Conservation (phyloP, 306 rosid genomes). For the Cucurbita ficifolia region DNA sequence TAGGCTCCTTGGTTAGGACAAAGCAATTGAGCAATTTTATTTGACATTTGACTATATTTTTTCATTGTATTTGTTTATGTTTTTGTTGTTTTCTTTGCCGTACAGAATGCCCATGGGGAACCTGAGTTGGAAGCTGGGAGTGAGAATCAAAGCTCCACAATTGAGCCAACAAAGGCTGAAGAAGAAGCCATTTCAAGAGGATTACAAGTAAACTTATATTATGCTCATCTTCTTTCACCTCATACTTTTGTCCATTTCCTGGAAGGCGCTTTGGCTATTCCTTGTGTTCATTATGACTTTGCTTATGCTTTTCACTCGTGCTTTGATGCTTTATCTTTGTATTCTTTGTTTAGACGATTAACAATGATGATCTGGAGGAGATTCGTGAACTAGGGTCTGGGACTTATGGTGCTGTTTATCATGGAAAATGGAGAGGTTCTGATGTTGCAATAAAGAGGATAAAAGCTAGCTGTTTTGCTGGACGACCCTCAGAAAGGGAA, state of each 20-base stretch:
- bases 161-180: conserved; percentile 95
- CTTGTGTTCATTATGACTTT: neutral
- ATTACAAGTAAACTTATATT: conserved; percentile 51
- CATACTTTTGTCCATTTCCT: neutral
- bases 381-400: conserved; percentile 95
- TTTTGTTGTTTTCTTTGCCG: conserved; percentile 15
- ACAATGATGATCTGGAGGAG: conserved; percentile 90
- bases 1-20: conserved; percentile 45
- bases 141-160: conserved; percentile 46
- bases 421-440: conserved; percentile 99
- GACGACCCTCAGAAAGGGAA: conserved; percentile 92
- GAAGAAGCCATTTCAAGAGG: conserved; percentile 89
- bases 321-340: conserved; percentile 1
- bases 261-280: neutral
- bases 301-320: conserved; percentile 4
- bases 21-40: conserved; percentile 5
- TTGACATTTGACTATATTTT: conserved; percentile 1
- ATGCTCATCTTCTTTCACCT: conserved; percentile 2
- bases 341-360: conserved; percentile 54
- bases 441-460: conserved; percentile 95
- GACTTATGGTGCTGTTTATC: conserved; percentile 92
- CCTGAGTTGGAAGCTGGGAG: conserved; percentile 52
- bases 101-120: conserved; percentile 57
- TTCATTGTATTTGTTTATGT: conserved; percentile 2
- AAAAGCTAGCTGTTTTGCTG: conserved; percentile 93